Evolutionary conservation across 164 flowering plant species (phyloP).

Genomic region (Aristolochia fimbriata): DNA sequence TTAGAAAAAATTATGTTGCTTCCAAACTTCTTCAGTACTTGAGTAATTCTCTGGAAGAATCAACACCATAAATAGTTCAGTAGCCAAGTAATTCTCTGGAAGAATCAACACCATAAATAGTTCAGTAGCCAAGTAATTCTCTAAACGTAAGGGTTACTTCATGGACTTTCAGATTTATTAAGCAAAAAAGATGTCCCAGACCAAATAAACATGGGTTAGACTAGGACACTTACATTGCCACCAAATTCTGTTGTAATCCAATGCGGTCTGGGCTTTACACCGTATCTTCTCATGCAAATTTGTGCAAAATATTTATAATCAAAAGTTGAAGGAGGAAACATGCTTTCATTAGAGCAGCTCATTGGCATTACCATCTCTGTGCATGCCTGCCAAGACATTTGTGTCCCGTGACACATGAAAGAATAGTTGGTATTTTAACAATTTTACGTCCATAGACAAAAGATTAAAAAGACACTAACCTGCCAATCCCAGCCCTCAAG

Average conservation of each 20-base stretch:
- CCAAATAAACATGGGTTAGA: too few relatives aligned
- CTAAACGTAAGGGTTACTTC: too few relatives aligned
- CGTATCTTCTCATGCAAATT: slow-evolving; percentile 23
- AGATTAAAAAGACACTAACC: slow-evolving; percentile 13
- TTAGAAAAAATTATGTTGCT: slow-evolving; percentile 57
- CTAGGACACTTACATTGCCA: slow-evolving; percentile 27
- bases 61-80: background rate
- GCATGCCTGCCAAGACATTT: slow-evolving; percentile 28
- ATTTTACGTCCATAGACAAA: background rate
- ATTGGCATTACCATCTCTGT: slow-evolving; percentile 66
- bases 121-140: too few relatives aligned
- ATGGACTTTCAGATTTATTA: too few relatives aligned
- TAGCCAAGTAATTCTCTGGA: too few relatives aligned
- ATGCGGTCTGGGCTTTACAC: slow-evolving; percentile 36
- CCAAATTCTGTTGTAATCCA: slow-evolving; percentile 63
- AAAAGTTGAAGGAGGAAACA: slow-evolving; percentile 36
- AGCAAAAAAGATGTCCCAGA: too few relatives aligned
- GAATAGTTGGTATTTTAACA: background rate
- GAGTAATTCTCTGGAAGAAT: slow-evolving; percentile 26
- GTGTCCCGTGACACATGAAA: too few relatives aligned
- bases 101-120: background rate
- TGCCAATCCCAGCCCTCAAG: slow-evolving; percentile 56
- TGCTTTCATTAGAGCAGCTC: slow-evolving; percentile 43
- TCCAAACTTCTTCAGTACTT: slow-evolving; percentile 40
- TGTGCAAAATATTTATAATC: slow-evolving; percentile 21